phyloP scores from a whole-genome alignment of 73 alveolate genomes.

The Paramecium bursaria region DNA sequence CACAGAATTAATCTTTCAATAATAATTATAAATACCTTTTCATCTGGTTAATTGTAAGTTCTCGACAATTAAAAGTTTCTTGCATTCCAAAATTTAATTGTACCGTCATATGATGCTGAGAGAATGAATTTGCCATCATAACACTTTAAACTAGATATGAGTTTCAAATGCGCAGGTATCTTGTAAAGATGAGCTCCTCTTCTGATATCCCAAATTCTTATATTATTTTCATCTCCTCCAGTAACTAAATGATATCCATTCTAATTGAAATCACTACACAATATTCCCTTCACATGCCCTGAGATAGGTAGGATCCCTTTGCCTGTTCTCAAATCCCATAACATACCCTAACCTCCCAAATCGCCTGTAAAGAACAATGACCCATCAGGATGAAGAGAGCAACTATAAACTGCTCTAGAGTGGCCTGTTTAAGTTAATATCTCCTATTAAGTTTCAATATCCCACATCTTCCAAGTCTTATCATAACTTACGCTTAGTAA shows the following conservation, averaged over 20 bases:
- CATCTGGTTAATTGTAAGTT: slow-evolving; percentile 67
- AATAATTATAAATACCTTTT: not conserved
- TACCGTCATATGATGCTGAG: slow-evolving; percentile 83
- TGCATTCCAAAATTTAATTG: slow-evolving; percentile 79
- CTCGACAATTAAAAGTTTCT: slow-evolving; percentile 78
- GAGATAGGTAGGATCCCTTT: slow-evolving; percentile 79
- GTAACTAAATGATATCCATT: slow-evolving; percentile 93
- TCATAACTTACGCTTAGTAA: slow-evolving; percentile 93
- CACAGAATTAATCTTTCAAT: slow-evolving; percentile 6
- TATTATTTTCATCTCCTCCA: slow-evolving; percentile 95
- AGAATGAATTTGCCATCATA: slow-evolving; percentile 73
- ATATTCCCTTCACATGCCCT: slow-evolving; percentile 92
- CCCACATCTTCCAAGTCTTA: slow-evolving; percentile 98
- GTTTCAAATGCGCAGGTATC: slow-evolving; percentile 94
- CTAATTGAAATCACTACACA: slow-evolving; percentile 82
- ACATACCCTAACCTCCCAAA: slow-evolving; percentile 90
- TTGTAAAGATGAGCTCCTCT: slow-evolving; percentile 82
- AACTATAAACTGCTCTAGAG: slow-evolving; percentile 88
- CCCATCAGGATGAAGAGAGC: slow-evolving; percentile 95
- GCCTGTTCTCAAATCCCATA: slow-evolving; percentile 98
- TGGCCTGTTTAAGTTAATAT: slow-evolving; percentile 96
- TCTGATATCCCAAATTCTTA: slow-evolving; percentile 97
- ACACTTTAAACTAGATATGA: slow-evolving; percentile 85
- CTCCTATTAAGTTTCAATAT: slow-evolving; percentile 78
- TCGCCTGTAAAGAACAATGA: slow-evolving; percentile 96